Percentiles rank a stretch among this genome's conserved stretches.
Evolutionary conservation across 441 rosid species (phyloP).

Genomic region (Jatropha multifida): DNA sequence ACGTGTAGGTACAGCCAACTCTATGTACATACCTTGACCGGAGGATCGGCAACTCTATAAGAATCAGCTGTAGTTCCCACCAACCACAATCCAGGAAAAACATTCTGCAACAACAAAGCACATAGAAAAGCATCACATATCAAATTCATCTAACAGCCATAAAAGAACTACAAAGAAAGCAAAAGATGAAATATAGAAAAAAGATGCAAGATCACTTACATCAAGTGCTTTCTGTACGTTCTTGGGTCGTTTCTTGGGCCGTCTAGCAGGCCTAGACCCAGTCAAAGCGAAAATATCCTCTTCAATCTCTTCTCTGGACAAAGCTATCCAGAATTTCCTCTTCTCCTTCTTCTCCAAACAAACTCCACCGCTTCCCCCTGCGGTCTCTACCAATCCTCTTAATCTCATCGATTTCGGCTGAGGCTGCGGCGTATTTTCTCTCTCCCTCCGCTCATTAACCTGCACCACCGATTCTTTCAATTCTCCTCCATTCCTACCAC

Average conservation of each 20-base stretch:
- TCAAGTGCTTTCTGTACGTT: slow-evolving; percentile 70
- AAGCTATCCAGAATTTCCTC: slow-evolving; percentile 67
- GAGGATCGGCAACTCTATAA: slow-evolving; percentile 50
- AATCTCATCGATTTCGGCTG: slow-evolving; percentile 58
- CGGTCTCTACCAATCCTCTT: slow-evolving; percentile 50
- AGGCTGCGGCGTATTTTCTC: slow-evolving; percentile 27
- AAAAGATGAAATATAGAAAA: background rate
- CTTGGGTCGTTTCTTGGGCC: slow-evolving; percentile 75
- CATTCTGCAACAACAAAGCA: slow-evolving; percentile 35
- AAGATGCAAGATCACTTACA: slow-evolving; percentile 38
- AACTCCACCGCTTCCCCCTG: slow-evolving; percentile 42
- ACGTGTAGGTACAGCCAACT: background rate
- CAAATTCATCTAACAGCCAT: background rate
- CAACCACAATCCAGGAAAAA: slow-evolving; percentile 80
- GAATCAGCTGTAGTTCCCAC: slow-evolving; percentile 78
- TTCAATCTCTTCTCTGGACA: slow-evolving; percentile 82
- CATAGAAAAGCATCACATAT: background rate
- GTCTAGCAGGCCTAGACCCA: slow-evolving; percentile 69
- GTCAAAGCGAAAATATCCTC: slow-evolving; percentile 83
- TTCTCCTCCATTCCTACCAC: slow-evolving; percentile 22
- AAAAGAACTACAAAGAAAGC: background rate
- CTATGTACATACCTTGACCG: slow-evolving; percentile 48
- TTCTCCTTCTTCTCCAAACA: slow-evolving; percentile 57
- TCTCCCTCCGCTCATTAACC: slow-evolving; percentile 25
- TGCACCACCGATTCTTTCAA: slow-evolving; percentile 14